Evolutionary conservation across 345 rosid species (phyloP), one percentile per base, ranked within the genome.

Genomic region (Citrus inodora): DNA sequence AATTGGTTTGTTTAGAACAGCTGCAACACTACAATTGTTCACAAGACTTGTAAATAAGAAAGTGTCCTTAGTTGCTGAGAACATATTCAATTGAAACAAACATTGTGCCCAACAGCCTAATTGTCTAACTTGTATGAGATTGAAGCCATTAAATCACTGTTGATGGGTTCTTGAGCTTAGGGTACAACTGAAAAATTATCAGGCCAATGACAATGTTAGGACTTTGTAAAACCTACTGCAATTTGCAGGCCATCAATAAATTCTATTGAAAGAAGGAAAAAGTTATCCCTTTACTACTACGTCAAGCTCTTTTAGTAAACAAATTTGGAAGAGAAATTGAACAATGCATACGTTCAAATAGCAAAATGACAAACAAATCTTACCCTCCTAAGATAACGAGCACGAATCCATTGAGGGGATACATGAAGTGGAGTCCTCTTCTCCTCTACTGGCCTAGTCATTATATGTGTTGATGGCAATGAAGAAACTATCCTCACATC

Each of bases 401-500:
- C 82, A 74, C 97, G 98, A 70, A 96, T 92, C 99, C 98, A 94
- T 71, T 86, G 88, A 76, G 98, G 95, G 24, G 99, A 92, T 37
- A 87, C 95, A 80, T 93, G 84, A 40, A 88, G 89, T 4, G 98
- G 87, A 88, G 97, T 92, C 76, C 87, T 80, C 75, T 84, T 90
- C 86, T 93, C 98, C 85, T 89, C 94, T 40, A 94, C 92, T 0
- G 98, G 98, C 78, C 94, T 90, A 38, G 92, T 89, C 96, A 85
- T 93, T 84, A 94, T 75, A 82, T 94, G 95, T 10, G 86, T 92
- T 5, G 93, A 90, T 0, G 98, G 99, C 60, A 94, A 82, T 48
- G 96, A 86, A 1, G 97, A 96, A 75, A 96, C 90, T n/a, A 96
- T 70, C 78, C 92, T 91, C 74, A 94, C 95, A 82, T 96, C 98